A percentile compares a stretch with the other conserved stretches of the same genome.
Conservation (phyloP, 2,329 filamentous ascomycete genomes). For the Penicillium fuscoglaucum region DNA sequence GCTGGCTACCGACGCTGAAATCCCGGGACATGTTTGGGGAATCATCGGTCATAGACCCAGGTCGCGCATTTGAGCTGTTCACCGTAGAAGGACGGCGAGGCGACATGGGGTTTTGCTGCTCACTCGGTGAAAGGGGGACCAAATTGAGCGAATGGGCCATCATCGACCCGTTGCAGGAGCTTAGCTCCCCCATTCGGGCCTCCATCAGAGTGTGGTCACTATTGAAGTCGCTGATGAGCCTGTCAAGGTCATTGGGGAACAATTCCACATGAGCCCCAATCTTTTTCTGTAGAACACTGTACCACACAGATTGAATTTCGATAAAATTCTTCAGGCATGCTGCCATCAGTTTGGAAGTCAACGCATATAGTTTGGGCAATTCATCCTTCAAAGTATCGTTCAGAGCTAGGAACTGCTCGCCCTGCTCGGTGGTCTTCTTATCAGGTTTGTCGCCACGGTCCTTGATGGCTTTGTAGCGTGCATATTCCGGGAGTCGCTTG, state of each 20-base stretch:
- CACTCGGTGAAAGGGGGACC: conserved; percentile 58
- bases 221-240: conserved; percentile 76
- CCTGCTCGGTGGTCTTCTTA: conserved; percentile 77
- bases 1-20: conserved; percentile 66
- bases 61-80: conserved; percentile 56
- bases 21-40: conserved; percentile 66
- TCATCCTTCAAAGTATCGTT: conserved; percentile 94
- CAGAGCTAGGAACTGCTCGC: conserved; percentile 85
- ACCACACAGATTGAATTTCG: conserved; percentile 81
- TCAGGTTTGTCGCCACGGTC: conserved; percentile 83
- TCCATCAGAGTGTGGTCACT: conserved; percentile 77
- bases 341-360: conserved; percentile 82
- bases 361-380: conserved; percentile 75
- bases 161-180: conserved; percentile 72
- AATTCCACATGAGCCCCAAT: conserved; percentile 72
- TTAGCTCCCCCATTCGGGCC: conserved; percentile 67
- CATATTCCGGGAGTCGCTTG: conserved; percentile 88
- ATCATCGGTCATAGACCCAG: conserved; percentile 63
- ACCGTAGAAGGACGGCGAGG: conserved; percentile 52
- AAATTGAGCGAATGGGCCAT: conserved; percentile 60
- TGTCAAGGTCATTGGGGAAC: conserved; percentile 64
- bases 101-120: conserved; percentile 34
- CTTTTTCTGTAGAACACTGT: conserved; percentile 78
- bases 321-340: conserved; percentile 81
- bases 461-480: conserved; percentile 74